Evolutionary conservation across 2,329 filamentous ascomycete species (phyloP), one percentile per base, ranked within the genome.

Genomic region (Gaeumannomyces tritici): DNA sequence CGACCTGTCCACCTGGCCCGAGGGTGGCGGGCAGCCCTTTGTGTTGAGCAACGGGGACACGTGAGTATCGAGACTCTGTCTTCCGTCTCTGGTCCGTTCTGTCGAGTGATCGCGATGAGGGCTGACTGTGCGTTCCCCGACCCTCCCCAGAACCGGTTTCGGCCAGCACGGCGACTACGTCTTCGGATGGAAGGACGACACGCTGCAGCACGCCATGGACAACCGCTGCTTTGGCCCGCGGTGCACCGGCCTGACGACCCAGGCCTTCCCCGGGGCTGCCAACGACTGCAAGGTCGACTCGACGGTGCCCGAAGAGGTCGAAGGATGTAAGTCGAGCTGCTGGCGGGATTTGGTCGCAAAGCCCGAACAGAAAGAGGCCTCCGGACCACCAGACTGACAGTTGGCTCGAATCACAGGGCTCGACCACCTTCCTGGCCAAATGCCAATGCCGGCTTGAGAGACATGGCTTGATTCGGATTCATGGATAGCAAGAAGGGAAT

Each of bases 171-270:
- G 71, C 2, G 72, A 75, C 63, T 75, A 75, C 63, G 64, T 75
- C 7, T 79, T 79, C 65, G 76, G 76, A 42, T 77, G 76, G 76
- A 73, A 77, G 63, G 76, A 69, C 42, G 73, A 73, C 59, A 64
- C 70, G 13, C 66, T 74, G 15, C 73, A 74, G 61, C 64, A 62
- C 42, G 70, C 70, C 21, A 73, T 73, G 72, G 70, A 73, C 59
- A 69, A 69, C 26, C 66, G 68, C 18, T 73, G 71, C 64, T 73
- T 73, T 24, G 70, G 73, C 47, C 61, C 63, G 29, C 71, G 68
- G 61, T 75, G 73, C 61, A 66, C 68, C 26, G 67, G 66, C 33
- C 67, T 75, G 47, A 70, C 69, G 60, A 70, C 69, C 8, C 72
- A 75, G 65, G 64, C 68, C 31, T 69, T 71, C 27, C 67, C 67